Percentiles rank a stretch among this genome's conserved stretches.
phyloP scores from a whole-genome alignment of 2,329 filamentous ascomycete genomes.

The Raffaelea ambrosiae region DNA sequence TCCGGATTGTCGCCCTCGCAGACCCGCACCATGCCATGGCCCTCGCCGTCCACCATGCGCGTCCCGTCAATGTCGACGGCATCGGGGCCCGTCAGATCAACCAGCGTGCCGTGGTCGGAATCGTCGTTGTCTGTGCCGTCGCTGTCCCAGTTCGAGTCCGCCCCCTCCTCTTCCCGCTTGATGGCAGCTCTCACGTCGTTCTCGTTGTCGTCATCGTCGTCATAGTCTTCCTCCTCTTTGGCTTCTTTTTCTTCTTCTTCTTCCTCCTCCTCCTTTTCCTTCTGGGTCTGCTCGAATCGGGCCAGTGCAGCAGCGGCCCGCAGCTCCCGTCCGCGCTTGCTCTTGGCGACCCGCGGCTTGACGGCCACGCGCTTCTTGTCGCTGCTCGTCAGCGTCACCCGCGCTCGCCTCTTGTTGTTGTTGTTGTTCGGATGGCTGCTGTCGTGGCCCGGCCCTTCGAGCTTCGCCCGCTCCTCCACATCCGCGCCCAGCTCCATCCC shows the following conservation, averaged over 20 bases:
- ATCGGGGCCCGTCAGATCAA: slow-evolving; percentile 32
- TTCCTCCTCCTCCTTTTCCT: slow-evolving; percentile 29
- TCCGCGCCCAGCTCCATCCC: slow-evolving; percentile 64
- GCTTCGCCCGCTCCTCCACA: slow-evolving; percentile 51
- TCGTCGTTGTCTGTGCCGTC: slow-evolving; percentile 18
- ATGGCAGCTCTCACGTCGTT: slow-evolving; percentile 25
- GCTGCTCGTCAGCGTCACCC: slow-evolving; percentile 31
- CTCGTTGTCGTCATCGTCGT: slow-evolving; percentile 27
- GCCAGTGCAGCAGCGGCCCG: slow-evolving; percentile 69
- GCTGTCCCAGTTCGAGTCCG: slow-evolving; percentile 27
- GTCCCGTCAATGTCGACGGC: slow-evolving; percentile 55
- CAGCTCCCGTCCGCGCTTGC: slow-evolving; percentile 65
- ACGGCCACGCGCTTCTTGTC: slow-evolving; percentile 42
- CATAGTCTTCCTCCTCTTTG: slow-evolving; percentile 23
- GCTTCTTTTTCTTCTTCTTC: slow-evolving; percentile 27
- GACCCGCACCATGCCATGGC: slow-evolving; percentile 61
- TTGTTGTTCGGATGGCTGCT: neutral
- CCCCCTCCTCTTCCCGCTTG: slow-evolving; percentile 18
- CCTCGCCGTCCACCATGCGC: slow-evolving; percentile 57
- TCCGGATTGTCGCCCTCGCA: slow-evolving; percentile 60
- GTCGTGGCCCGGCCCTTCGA: slow-evolving; percentile 35
- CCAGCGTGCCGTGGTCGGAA: slow-evolving; percentile 33
- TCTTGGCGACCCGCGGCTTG: slow-evolving; percentile 66
- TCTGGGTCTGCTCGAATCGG: slow-evolving; percentile 55
- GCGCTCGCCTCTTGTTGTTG: neutral